These are phyloP conservation scores for Plectosphaerella plurivora DNA, from an alignment of 2,329 filamentous ascomycete genomes.

Conservation along the genomic window DNA sequence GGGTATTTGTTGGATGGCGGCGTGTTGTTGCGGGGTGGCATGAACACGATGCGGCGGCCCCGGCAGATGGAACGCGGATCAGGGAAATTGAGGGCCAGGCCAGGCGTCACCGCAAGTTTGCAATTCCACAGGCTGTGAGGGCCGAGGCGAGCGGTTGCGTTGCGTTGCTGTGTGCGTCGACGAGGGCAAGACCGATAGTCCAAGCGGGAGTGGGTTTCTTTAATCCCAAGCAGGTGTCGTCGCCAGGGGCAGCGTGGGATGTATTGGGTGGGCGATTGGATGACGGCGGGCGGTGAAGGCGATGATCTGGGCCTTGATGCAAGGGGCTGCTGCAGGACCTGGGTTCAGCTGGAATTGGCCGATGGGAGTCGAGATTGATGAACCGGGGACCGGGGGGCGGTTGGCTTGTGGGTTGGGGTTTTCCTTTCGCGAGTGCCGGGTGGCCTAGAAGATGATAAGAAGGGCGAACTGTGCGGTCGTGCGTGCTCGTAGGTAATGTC, in stretches of 20 bases:
- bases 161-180: not conserved
- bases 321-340: not conserved
- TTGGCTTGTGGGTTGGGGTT: not conserved
- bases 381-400: not conserved
- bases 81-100: not conserved
- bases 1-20: not conserved
- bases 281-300: not conserved
- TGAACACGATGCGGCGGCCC: not conserved
- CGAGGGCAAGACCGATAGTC: not conserved
- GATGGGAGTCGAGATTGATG: constrained; percentile 1
- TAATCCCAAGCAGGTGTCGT: not conserved
- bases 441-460: not conserved
- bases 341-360: not conserved
- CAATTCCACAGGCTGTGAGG: not conserved
- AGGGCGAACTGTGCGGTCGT: not conserved
- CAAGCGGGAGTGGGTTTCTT: not conserved
- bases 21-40: not conserved
- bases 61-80: not conserved
- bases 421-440: not conserved
- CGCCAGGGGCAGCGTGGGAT: constrained; percentile 2
- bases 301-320: not conserved
- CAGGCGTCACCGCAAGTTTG: not conserved
- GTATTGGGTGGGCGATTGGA: not conserved
- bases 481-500: no score
- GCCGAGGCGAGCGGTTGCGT: not conserved